Conservation (phyloP, 805 yeast genomes). For the Cyberlindnera xishuangbannaensis region DNA sequence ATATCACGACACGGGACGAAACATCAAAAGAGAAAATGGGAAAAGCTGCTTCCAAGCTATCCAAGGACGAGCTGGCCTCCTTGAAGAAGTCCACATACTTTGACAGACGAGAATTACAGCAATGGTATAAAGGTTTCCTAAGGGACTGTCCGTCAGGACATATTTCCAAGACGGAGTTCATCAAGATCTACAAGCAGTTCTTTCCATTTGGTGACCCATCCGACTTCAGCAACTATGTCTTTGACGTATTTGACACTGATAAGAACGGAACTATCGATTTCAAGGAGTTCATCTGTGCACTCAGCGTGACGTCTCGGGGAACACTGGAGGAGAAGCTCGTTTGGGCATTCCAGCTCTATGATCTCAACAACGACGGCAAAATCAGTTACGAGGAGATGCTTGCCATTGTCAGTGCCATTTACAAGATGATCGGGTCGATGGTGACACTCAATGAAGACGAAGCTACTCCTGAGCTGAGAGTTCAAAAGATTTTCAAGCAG, state of each 20-base stretch:
- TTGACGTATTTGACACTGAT: constrained; percentile 83
- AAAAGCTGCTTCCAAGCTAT: constrained; percentile 85
- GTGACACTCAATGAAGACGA: constrained; percentile 85
- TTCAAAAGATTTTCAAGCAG: constrained; percentile 68
- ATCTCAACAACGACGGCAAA: constrained; percentile 71
- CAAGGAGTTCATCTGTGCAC: constrained; percentile 84
- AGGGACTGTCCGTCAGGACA: constrained; percentile 94
- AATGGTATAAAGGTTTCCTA: constrained; percentile 95
- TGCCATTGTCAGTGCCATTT: constrained; percentile 73
- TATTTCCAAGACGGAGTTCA: constrained; percentile 79
- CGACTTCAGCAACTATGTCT: constrained; percentile 82
- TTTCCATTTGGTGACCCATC: constrained; percentile 98
- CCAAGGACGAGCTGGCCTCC: constrained; percentile 82
- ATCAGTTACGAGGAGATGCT: constrained; percentile 76
- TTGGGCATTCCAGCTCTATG: constrained; percentile 90
- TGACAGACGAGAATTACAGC: constrained; percentile 90
- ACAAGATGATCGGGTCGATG: constrained; percentile 95
- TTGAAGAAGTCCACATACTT: constrained; percentile 84
- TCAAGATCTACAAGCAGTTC: constrained; percentile 89
- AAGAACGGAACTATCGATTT: constrained; percentile 79
- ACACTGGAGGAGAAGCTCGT: constrained; percentile 73
- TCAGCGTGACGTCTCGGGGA: constrained; percentile 85
- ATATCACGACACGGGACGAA: no score
- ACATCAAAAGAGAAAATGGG: constrained; percentile 76
- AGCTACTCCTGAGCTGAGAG: constrained; percentile 84